These are phyloP conservation scores for Suillus placidus DNA, from an alignment of 768 basidiomycete species.

Conservation along the genomic window DNA sequence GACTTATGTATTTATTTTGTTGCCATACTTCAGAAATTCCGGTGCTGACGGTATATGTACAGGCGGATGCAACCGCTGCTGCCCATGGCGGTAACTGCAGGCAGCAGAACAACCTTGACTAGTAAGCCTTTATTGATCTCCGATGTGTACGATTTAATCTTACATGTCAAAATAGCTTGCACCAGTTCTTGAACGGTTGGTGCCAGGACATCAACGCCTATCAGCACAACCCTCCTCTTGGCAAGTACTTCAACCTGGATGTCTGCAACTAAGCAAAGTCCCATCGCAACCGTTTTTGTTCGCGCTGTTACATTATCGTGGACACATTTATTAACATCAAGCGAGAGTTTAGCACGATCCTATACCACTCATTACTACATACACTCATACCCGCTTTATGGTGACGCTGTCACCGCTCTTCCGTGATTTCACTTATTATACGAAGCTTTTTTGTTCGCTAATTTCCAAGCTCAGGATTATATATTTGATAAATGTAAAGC, in stretches of 20 bases:
- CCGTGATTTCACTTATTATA: conserved; percentile 1
- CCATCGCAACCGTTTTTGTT: neutral
- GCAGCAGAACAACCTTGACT: conserved; percentile 87
- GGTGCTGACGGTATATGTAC: conserved; percentile 8
- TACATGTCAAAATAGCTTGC: conserved; percentile 47
- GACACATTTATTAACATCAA: neutral
- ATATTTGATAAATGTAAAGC: conserved; percentile 18
- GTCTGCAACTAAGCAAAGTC: conserved; percentile 27
- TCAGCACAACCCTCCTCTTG: conserved; percentile 44
- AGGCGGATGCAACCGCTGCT: conserved; percentile 63
- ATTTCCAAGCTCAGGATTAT: neutral
- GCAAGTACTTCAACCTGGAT: conserved; percentile 69
- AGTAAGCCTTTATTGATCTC: conserved; percentile 49
- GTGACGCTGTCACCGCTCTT: conserved; percentile 1
- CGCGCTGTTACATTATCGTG: neutral
- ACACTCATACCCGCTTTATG: neutral
- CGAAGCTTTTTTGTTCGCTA: neutral
- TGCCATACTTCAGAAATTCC: conserved; percentile 3
- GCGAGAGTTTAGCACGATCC: neutral
- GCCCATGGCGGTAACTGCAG: conserved; percentile 55
- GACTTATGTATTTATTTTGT: conserved; percentile 51
- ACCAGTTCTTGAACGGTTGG: conserved; percentile 78
- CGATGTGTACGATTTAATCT: neutral
- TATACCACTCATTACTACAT: neutral
- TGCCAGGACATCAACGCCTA: conserved; percentile 60